Conservation (phyloP, 2,329 filamentous ascomycete species). For the Epichloe amarillans region DNA sequence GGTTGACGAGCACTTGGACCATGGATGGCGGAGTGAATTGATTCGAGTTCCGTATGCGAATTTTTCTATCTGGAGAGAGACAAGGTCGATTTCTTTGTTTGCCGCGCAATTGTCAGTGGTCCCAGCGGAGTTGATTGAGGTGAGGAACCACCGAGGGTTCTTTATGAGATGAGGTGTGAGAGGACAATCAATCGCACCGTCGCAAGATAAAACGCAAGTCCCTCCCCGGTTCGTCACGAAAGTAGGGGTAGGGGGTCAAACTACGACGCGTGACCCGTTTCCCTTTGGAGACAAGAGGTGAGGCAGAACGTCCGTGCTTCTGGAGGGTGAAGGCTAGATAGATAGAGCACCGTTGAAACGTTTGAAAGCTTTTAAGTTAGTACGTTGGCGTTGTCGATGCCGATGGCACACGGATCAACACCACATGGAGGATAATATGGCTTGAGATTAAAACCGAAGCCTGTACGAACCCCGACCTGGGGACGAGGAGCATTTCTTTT, state of each 20-base stretch:
- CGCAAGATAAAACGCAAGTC: background rate
- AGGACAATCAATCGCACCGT: background rate
- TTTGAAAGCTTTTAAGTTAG: background rate
- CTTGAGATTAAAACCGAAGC: background rate
- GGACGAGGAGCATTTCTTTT: background rate
- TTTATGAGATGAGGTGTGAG: background rate
- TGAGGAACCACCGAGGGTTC: background rate
- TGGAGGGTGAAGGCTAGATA: background rate
- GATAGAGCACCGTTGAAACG: background rate
- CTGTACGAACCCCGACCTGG: background rate
- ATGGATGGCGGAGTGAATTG: conserved; percentile 14
- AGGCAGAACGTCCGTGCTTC: background rate
- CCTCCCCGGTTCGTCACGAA: background rate
- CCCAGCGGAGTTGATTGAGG: too few relatives aligned
- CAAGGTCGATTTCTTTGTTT: background rate
- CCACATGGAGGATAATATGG: background rate
- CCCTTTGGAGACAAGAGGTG: background rate
- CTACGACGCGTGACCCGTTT: background rate
- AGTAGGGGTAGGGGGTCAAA: background rate
- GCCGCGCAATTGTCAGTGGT: background rate
- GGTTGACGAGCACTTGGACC: conserved; percentile 20
- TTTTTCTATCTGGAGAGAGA: background rate
- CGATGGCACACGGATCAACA: background rate
- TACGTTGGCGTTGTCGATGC: background rate
- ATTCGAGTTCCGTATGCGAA: background rate